A percentile compares a stretch with the other conserved stretches of the same genome.
These are phyloP conservation scores for Dendrocalamus latiflorus DNA, from an alignment of 202 grass and related monocot genomes.

Conservation along the genomic window DNA sequence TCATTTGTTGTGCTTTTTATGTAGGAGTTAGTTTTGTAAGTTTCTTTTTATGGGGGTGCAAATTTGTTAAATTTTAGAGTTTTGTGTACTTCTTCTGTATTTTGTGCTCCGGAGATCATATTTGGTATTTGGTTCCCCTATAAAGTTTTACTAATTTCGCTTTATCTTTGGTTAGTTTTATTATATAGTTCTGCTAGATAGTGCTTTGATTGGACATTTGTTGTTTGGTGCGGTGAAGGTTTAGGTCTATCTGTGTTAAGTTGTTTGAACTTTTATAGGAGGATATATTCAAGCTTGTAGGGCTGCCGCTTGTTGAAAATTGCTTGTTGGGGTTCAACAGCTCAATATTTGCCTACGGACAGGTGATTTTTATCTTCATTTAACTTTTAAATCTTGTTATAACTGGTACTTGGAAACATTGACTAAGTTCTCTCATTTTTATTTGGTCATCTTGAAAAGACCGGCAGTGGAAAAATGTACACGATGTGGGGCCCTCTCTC, in stretches of 20 bases:
- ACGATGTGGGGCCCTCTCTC: constrained; percentile 91
- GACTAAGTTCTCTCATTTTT: constrained; percentile 14
- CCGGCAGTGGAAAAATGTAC: constrained; percentile 96
- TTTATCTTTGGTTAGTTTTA: background rate
- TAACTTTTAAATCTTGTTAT: constrained; percentile 16
- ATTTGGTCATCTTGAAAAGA: constrained; percentile 47
- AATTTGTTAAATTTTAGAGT: no score
- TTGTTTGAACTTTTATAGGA: constrained; percentile 38
- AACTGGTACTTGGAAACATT: background rate
- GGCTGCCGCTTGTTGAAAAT: constrained; percentile 76
- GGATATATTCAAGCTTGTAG: constrained; percentile 76
- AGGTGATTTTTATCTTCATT: constrained; percentile 47
- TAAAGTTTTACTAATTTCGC: background rate
- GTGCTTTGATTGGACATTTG: background rate
- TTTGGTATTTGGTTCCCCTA: background rate
- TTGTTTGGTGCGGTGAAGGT: constrained; percentile 13
- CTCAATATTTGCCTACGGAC: constrained; percentile 95
- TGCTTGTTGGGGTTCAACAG: constrained; percentile 93
- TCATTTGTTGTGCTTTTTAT: no score
- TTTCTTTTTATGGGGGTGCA: no score
- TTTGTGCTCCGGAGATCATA: background rate
- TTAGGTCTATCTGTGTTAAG: constrained; percentile 10
- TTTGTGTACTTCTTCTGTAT: no score
- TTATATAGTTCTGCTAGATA: background rate
- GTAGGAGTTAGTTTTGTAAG: no score